Percentiles rank a stretch among this genome's conserved stretches.
These are phyloP conservation scores for Globisporangium parvum DNA, from an alignment of 352 stramenopile species.

Conservation along the genomic window DNA sequence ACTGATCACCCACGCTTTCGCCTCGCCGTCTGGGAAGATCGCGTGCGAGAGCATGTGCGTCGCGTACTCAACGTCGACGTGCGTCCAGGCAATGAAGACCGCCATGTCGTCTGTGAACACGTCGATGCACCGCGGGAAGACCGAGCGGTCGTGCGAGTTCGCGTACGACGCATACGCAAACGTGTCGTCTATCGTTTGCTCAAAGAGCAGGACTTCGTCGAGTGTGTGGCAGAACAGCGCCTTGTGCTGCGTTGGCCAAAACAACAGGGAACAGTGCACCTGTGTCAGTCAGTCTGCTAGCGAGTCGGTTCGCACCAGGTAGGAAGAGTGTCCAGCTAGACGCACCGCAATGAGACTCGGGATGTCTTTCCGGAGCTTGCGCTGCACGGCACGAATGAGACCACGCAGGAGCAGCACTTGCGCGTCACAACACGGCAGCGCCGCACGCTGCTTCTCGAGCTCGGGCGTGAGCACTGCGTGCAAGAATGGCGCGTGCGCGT, in stretches of 20 bases:
- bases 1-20: conserved; percentile 7
- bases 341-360: conserved; percentile 34
- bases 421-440: conserved; percentile 50
- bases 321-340: neutral
- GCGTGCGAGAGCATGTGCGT: conserved; percentile 25
- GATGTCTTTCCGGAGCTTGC: conserved; percentile 49
- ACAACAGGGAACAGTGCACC: too few relatives aligned
- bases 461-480: conserved; percentile 32
- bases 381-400: conserved; percentile 30
- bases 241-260: conserved; percentile 12
- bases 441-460: conserved; percentile 35
- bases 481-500: conserved; percentile 39
- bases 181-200: conserved; percentile 53
- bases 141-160: conserved; percentile 17
- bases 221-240: conserved; percentile 61
- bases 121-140: conserved; percentile 56
- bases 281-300: neutral
- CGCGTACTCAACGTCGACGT: conserved; percentile 48
- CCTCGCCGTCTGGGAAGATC: conserved; percentile 1
- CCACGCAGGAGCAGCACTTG: conserved; percentile 53
- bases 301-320: neutral
- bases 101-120: conserved; percentile 44
- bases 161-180: conserved; percentile 57
- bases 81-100: conserved; percentile 65
- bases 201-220: conserved; percentile 73